These are phyloP conservation scores for Handroanthus guayacan DNA, from an alignment of 257 asterid species.

Conservation along the genomic window DNA sequence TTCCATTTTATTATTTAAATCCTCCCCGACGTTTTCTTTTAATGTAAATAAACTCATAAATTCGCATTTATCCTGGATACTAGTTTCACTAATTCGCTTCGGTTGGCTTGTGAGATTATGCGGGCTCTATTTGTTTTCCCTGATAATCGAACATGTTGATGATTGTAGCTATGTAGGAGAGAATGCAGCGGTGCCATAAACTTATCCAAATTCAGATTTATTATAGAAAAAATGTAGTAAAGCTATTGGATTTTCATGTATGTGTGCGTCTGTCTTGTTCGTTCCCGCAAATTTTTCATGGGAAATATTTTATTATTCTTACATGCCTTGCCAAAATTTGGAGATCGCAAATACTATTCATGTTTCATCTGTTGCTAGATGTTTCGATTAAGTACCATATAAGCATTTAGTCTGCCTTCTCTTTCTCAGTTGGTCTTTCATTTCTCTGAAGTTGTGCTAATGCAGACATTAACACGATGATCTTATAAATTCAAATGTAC, in stretches of 20 bases:
- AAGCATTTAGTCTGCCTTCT: neutral
- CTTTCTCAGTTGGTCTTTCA: neutral
- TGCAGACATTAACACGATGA: neutral
- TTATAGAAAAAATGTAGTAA: too few species aligned
- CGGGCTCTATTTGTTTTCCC: neutral
- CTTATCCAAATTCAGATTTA: too few species aligned
- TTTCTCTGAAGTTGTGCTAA: neutral
- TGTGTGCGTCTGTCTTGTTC: too few species aligned
- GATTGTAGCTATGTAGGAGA: too few species aligned
- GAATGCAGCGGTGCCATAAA: too few species aligned
- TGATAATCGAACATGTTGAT: too few species aligned
- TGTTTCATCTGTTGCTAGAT: constrained; percentile 1
- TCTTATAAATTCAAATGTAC: neutral
- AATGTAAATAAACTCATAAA: neutral
- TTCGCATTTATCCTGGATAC: neutral
- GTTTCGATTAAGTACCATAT: neutral
- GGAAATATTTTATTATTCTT: too few species aligned
- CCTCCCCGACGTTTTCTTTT: neutral
- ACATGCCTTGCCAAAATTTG: neutral
- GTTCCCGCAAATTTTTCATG: too few species aligned
- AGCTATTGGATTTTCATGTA: too few species aligned
- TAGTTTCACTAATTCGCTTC: neutral
- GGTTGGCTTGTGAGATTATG: neutral
- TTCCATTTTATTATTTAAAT: neutral
- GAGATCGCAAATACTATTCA: constrained; percentile 8